phyloP scores from a whole-genome alignment of 352 stramenopile genomes.

The Phytophthora podocarpi region DNA sequence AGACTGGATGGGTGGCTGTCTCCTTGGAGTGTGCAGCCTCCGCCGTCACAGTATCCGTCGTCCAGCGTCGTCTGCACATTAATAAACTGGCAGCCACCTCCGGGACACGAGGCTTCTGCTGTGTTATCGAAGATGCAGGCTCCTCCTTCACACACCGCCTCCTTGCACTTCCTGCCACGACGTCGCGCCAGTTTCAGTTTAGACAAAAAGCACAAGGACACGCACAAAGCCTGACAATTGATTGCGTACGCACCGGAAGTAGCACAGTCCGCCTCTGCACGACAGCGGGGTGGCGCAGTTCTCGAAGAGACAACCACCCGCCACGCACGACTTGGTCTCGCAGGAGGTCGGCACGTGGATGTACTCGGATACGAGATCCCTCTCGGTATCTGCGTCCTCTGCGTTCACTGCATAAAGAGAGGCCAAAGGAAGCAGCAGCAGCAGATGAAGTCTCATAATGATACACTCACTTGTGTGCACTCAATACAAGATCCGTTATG shows the following conservation, averaged over 20 bases:
- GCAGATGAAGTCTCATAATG: conserved; percentile 13
- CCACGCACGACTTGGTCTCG: conserved; percentile 37
- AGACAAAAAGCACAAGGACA: background rate
- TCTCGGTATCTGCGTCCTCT: background rate
- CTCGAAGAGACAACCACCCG: conserved; percentile 59
- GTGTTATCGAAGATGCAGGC: conserved; percentile 59
- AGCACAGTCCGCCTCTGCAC: conserved; percentile 59
- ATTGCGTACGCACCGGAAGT: conserved; percentile 47
- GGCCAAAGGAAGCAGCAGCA: conserved; percentile 5
- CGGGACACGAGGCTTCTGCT: conserved; percentile 41
- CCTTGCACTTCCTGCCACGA: conserved; percentile 52
- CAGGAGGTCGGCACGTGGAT: conserved; percentile 45
- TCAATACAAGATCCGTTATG: conserved; percentile 4
- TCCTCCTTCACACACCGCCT: conserved; percentile 53
- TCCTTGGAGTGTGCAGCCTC: conserved; percentile 53
- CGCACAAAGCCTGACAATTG: no score
- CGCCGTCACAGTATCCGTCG: conserved; percentile 64
- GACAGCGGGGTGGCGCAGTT: conserved; percentile 47
- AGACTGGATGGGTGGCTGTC: conserved; percentile 48
- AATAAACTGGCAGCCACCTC: conserved; percentile 57
- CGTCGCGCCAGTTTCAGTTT: conserved; percentile 36
- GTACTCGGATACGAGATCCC: conserved; percentile 38
- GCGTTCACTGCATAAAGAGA: conserved; percentile 3
- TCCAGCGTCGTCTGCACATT: conserved; percentile 47
- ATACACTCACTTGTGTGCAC: no score